These are phyloP conservation scores for Mucor irregularis DNA, from an alignment of 371 early-diverging fungal species.

Conservation along the genomic window DNA sequence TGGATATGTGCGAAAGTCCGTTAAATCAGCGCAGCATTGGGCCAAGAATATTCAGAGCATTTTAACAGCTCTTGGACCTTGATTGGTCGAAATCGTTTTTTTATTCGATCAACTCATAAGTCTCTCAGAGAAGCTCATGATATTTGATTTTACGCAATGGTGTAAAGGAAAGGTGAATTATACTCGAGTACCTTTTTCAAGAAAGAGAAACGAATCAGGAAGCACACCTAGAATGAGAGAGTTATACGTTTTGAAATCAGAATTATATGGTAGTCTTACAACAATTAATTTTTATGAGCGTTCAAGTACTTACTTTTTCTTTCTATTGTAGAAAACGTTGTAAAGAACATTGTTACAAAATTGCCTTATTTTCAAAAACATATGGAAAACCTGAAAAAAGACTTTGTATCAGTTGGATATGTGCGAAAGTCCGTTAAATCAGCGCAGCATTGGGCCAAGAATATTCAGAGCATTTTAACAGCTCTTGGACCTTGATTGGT, in stretches of 20 bases:
- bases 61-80: too few relatives aligned
- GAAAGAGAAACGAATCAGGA: conserved; percentile 15
- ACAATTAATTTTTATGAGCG: conserved; percentile 11
- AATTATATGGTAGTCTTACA: conserved; percentile 9
- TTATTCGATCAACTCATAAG: too few relatives aligned
- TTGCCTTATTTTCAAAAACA: conserved; percentile 9
- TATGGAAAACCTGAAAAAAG: conserved; percentile 14
- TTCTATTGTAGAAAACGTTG: conserved; percentile 14
- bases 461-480: conserved; percentile 15
- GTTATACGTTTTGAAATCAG: conserved; percentile 9
- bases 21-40: conserved; percentile 10
- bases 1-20: conserved; percentile 18
- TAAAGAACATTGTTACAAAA: conserved; percentile 14
- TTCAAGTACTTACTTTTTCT: conserved; percentile 6
- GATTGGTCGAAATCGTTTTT: too few relatives aligned
- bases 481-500: too few relatives aligned
- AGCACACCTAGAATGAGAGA: conserved; percentile 7
- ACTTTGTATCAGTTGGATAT: conserved; percentile 19
- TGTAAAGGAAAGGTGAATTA: conserved; percentile 14
- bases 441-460: conserved; percentile 12
- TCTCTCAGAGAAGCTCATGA: too few relatives aligned
- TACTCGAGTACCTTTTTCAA: conserved; percentile 4
- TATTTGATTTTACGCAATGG: conserved; percentile 11
- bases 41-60: conserved; percentile 16
- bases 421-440: conserved; percentile 13